Evolutionary conservation across 2,329 filamentous ascomycete genomes (phyloP).

Genomic region (Trematosphaeria pertusa): DNA sequence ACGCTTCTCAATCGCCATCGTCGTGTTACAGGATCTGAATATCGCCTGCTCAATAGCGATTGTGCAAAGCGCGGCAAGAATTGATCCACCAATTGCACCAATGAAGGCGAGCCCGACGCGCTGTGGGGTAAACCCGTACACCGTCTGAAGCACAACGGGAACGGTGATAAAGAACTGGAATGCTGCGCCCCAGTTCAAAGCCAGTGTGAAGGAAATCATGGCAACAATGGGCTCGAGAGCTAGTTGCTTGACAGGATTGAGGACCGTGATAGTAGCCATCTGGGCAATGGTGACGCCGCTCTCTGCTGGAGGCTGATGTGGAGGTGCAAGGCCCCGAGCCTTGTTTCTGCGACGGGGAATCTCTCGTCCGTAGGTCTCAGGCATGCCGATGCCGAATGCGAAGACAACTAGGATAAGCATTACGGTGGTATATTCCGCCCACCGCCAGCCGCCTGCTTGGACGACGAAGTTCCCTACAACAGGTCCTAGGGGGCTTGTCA

Average conservation of each 20-base stretch:
- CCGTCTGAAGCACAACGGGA: conserved; percentile 30
- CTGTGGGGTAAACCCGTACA: conserved; percentile 39
- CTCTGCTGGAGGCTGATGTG: conserved; percentile 20
- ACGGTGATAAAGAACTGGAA: conserved; percentile 43
- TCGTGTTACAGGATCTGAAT: conserved; percentile 17
- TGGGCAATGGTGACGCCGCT: conserved; percentile 28
- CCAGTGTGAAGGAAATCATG: conserved; percentile 29
- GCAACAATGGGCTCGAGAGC: conserved; percentile 46
- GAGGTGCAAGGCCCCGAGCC: conserved; percentile 12
- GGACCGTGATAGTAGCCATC: conserved; percentile 37
- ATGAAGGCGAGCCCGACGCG: conserved; percentile 44
- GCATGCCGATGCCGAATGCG: conserved; percentile 49
- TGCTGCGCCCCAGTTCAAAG: conserved; percentile 36
- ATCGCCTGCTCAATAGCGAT: conserved; percentile 36
- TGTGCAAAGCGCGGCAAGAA: conserved; percentile 32
- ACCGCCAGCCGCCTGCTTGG: conserved; percentile 48
- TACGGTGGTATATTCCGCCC: conserved; percentile 46
- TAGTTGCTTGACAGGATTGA: conserved; percentile 44
- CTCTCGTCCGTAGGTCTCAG: conserved; percentile 58
- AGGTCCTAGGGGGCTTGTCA: conserved; percentile 27
- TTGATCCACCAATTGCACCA: conserved; percentile 39
- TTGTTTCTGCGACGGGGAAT: conserved; percentile 30
- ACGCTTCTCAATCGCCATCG: conserved; percentile 37
- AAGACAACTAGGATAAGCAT: conserved; percentile 46
- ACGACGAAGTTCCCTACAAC: conserved; percentile 50